phyloP scores from a whole-genome alignment of 768 basidiomycete species.

The Podaxis sp. region DNA sequence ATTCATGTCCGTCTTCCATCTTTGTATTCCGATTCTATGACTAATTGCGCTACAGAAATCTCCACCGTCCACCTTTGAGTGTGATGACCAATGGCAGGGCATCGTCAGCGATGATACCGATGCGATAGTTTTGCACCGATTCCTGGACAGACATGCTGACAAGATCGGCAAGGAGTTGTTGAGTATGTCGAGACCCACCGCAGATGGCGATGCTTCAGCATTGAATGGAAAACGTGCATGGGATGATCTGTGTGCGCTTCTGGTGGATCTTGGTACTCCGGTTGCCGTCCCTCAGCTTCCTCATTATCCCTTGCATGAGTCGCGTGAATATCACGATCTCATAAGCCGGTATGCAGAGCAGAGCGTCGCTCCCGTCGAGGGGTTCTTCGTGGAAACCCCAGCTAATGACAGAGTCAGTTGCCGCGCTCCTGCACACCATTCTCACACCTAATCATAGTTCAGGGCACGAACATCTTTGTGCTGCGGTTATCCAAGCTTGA shows the following conservation, averaged over 20 bases:
- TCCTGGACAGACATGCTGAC: conserved; percentile 82
- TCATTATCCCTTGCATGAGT: conserved; percentile 42
- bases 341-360: conserved; percentile 64
- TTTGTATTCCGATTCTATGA: neutral
- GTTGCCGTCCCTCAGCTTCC: conserved; percentile 69
- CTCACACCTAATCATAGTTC: conserved; percentile 3
- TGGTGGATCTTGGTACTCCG: conserved; percentile 76
- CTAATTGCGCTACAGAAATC: conserved; percentile 32
- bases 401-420: conserved; percentile 41
- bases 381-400: conserved; percentile 60
- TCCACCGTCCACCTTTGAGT: conserved; percentile 45
- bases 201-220: conserved; percentile 52
- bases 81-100: conserved; percentile 70
- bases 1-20: conserved; percentile 52
- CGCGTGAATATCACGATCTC: conserved; percentile 66
- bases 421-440: neutral
- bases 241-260: conserved; percentile 75
- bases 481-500: conserved; percentile 69
- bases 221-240: conserved; percentile 77
- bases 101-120: conserved; percentile 84
- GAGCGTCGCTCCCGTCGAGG: conserved; percentile 58
- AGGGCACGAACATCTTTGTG: conserved; percentile 58
- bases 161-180: conserved; percentile 87
- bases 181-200: conserved; percentile 60
- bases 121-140: conserved; percentile 78